Evolutionary conservation across 2,329 filamentous ascomycete species (phyloP), one percentile per base, ranked within the genome.

Genomic region (Fusarium nygamai): DNA sequence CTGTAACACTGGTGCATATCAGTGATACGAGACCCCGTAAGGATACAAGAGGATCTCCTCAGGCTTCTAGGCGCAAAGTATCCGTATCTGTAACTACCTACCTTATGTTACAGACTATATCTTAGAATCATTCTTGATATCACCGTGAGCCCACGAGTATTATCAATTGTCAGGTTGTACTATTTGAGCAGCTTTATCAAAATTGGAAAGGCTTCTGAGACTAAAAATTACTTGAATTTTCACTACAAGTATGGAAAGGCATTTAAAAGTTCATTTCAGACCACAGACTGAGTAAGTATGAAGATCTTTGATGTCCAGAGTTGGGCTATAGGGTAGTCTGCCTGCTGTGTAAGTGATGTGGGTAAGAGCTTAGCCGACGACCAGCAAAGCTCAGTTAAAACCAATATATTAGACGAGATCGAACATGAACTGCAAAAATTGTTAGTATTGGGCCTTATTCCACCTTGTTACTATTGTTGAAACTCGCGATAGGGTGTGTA

Each of bases 111-210:
- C 7, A n/a, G 11, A n/a, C 20, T 29, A 6, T 20, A 16, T 31
- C 20, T 13, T 0, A 31, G 5, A 27, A 6, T 10, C 9, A 27
- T 4, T 20, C 5, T 20, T 2, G 6, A 8, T 17, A 0, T 29
- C 0, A 7, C 2, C 16, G 5, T 29, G 19, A 17, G 10, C 19
- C 33, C 13, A 4, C 6, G 24, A 29, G 11, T 17, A 38, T 29
- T 0, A 19, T 29, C 16, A 6, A n/a, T 24, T 24, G 13, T 2
- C 47, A 33, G 20, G 2, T 2, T 8, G 3, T 53, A 2, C 12
- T 27, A 16, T 7, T 22, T 20, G 7, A 34, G 31, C 17, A 20
- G 13, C 1, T 27, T 2, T 27, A 20, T 27, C 5, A 20, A 5
- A 53, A 27, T 22, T 22, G 2, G 19, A 39, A 39, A 12, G 36